A percentile compares a stretch with the other conserved stretches of the same genome.
phyloP scores from a whole-genome alignment of 257 asterid genomes.

The Parsonsia alboflavescens region DNA sequence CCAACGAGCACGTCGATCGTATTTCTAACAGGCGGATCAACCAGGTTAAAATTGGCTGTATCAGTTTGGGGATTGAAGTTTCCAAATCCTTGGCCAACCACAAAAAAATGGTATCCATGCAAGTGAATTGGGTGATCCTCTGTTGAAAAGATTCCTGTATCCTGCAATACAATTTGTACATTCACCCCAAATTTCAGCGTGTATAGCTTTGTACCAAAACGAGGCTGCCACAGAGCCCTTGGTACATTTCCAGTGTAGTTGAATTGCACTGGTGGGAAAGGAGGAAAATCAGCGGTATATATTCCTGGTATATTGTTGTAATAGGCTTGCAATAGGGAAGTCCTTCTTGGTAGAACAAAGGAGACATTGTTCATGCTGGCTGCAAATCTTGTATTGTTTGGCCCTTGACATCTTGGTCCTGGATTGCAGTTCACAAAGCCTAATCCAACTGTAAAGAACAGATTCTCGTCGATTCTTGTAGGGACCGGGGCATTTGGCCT shows the following conservation, averaged over 20 bases:
- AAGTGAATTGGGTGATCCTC: conserved; percentile 67
- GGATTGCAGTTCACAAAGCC: conserved; percentile 54
- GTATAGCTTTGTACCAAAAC: conserved; percentile 44
- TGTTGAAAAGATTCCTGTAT: conserved; percentile 50
- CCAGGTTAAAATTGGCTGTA: conserved; percentile 42
- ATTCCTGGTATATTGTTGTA: conserved; percentile 49
- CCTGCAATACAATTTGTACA: conserved; percentile 58
- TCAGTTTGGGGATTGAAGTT: conserved; percentile 49
- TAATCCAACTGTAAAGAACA: conserved; percentile 58
- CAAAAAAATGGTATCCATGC: conserved; percentile 62
- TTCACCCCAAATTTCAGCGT: conserved; percentile 40
- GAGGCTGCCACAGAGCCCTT: conserved; percentile 52
- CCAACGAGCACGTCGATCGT: conserved; percentile 63
- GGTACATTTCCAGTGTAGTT: conserved; percentile 55
- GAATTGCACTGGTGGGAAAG: conserved; percentile 44
- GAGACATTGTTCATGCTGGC: conserved; percentile 66
- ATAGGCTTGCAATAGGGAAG: conserved; percentile 52
- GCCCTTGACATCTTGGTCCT: conserved; percentile 62
- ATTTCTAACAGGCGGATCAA: conserved; percentile 54
- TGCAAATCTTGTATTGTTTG: conserved; percentile 50
- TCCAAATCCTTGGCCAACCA: conserved; percentile 64
- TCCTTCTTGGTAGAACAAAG: conserved; percentile 38
- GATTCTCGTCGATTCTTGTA: conserved; percentile 36
- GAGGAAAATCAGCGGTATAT: conserved; percentile 52
- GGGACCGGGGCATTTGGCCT: conserved; percentile 29